A percentile compares a stretch with the other conserved stretches of the same genome.
Conservation (phyloP, 495 filamentous ascomycete genomes). For the Penicillium odoratum region DNA sequence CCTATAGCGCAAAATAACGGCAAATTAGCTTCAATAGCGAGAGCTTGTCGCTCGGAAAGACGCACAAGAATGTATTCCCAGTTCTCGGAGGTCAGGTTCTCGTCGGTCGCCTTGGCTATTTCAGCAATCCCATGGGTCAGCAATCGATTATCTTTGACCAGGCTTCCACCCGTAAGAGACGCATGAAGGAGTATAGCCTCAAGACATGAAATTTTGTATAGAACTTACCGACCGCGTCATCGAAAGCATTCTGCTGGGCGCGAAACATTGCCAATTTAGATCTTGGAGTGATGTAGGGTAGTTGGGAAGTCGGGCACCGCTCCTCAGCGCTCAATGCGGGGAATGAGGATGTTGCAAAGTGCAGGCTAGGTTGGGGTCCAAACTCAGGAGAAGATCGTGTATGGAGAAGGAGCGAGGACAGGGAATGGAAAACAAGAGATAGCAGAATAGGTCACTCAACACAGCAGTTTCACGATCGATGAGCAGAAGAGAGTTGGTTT, state of each 20-base stretch:
- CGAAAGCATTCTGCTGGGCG: slow-evolving; percentile 75
- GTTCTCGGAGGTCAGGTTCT: slow-evolving; percentile 96
- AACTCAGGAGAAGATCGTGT: neutral
- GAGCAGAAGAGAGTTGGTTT: slow-evolving; percentile 5
- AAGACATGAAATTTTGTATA: neutral
- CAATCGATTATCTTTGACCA: neutral
- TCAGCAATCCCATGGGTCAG: slow-evolving; percentile 24
- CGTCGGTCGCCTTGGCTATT: slow-evolving; percentile 95
- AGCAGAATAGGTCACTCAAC: neutral
- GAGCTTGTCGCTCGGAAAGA: neutral
- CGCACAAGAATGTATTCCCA: slow-evolving; percentile 93
- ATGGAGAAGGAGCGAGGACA: neutral
- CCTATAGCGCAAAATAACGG: slow-evolving; percentile 41
- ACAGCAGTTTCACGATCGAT: slow-evolving; percentile 4
- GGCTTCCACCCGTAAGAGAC: neutral
- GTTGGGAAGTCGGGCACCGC: slow-evolving; percentile 18
- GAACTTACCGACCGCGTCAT: slow-evolving; percentile 75
- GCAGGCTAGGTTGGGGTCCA: neutral
- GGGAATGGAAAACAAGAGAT: neutral
- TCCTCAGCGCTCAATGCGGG: slow-evolving; percentile 34
- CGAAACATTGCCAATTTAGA: slow-evolving; percentile 63
- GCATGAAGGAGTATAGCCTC: neutral
- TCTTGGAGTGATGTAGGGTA: slow-evolving; percentile 5
- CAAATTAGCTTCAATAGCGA: slow-evolving; percentile 21
- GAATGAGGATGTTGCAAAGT: slow-evolving; percentile 18